Conservation (phyloP, 768 basidiomycete genomes). For the Termitomyces sp. region DNA sequence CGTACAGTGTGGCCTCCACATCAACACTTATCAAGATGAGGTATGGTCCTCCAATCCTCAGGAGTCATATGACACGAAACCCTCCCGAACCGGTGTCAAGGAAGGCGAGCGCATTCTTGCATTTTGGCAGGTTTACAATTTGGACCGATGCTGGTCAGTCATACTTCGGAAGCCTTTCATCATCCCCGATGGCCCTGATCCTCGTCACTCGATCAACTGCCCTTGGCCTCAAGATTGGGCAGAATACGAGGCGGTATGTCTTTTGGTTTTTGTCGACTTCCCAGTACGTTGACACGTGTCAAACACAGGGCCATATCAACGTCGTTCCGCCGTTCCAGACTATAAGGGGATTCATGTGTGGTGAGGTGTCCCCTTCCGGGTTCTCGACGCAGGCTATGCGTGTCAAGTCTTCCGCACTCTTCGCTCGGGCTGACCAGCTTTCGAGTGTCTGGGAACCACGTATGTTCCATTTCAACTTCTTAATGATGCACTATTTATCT, state of each 20-base stretch:
- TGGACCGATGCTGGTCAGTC: slow-evolving; percentile 80
- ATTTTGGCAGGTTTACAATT: slow-evolving; percentile 81
- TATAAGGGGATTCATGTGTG: slow-evolving; percentile 57
- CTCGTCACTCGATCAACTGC: slow-evolving; percentile 55
- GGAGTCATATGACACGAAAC: slow-evolving; percentile 46
- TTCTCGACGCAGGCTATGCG: slow-evolving; percentile 64
- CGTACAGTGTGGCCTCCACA: slow-evolving; percentile 68
- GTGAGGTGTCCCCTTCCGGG: slow-evolving; percentile 46
- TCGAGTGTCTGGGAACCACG: slow-evolving; percentile 57
- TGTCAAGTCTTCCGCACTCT: slow-evolving; percentile 73
- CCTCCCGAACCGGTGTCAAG: slow-evolving; percentile 51
- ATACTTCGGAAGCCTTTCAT: slow-evolving; percentile 61
- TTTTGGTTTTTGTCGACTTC: background rate
- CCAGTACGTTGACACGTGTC: background rate
- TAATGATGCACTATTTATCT: background rate
- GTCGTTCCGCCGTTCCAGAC: slow-evolving; percentile 50
- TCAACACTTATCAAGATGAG: slow-evolving; percentile 28
- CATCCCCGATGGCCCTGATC: slow-evolving; percentile 58
- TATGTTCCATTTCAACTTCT: slow-evolving; percentile 22
- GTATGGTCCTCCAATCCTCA: slow-evolving; percentile 26
- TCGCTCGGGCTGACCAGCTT: slow-evolving; percentile 60
- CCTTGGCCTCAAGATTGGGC: slow-evolving; percentile 75
- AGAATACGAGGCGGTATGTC: slow-evolving; percentile 66
- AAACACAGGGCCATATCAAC: slow-evolving; percentile 51
- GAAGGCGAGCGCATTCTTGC: slow-evolving; percentile 69